Evolutionary conservation across 2,329 filamentous ascomycete species (phyloP), one percentile per base, ranked within the genome.

Genomic region (Colletotrichum sp.): DNA sequence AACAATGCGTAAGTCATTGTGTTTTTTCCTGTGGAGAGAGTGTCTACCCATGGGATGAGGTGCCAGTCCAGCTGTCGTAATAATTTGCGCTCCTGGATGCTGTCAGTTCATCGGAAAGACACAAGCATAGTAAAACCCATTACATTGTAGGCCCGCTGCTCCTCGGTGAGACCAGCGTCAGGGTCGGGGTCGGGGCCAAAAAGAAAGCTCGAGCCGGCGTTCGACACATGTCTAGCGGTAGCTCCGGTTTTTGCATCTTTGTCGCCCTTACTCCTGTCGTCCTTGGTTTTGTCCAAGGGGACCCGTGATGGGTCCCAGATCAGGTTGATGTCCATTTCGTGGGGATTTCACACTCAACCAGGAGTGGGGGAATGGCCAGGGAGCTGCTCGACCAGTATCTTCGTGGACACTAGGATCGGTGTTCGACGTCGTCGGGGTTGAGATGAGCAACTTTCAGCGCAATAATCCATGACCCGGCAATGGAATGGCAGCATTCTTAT

Each of bases 31-130:
- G 12, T 15, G 29, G n/a, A 12, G 27, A 27, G 5, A n/a, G 11
- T 1, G 8, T 27, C 5, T 36, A 72, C 70, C 70, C 70, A 72
- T 63, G 70, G 70, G 15, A 72, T 72, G 11, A 72, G 58, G 4
- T 9, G 63, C 43, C 38, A 57, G 66, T 72, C 70, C 9, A 72
- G 58, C 6, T 47, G 57, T 34, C 34, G 55, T 3, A 72, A 15
- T 9, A 72, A 18, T 4, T 36, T 72, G 0, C 34, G 70, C 15
- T 72, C 70, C 70, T 72, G 18, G 5, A 16, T 4, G 21, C 16
- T n/a, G 29, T 69, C 3, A 71, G n/a, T 13, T 5, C 4, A 16
- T 18, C 8, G 8, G 4, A 29, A 15, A 6, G 15, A 6, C 8
- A 29, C 3, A 15, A 13, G n/a, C 31, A 9, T 9, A 3, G 6